phyloP scores from a whole-genome alignment of 768 basidiomycete genomes.

The Lentinula guzmanii region DNA sequence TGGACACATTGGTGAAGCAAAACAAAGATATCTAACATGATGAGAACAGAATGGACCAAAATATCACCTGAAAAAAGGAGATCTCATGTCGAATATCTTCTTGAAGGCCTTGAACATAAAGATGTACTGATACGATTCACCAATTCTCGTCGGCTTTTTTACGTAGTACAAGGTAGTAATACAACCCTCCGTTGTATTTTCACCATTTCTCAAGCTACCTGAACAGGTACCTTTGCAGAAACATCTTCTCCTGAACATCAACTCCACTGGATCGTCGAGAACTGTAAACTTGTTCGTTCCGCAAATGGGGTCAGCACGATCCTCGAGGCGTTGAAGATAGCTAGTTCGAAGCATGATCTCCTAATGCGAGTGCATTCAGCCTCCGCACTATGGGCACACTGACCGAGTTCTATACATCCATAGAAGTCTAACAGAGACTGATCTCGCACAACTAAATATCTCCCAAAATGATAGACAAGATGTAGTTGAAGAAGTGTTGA shows the following conservation, averaged over 20 bases:
- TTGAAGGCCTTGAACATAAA: slow-evolving; percentile 85
- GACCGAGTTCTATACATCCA: neutral
- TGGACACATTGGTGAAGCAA: neutral
- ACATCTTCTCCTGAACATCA: slow-evolving; percentile 92
- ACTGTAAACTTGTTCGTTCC: slow-evolving; percentile 78
- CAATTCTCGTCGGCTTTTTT: slow-evolving; percentile 82
- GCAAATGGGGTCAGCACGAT: slow-evolving; percentile 82
- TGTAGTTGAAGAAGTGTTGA: slow-evolving; percentile 83
- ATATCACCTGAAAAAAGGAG: slow-evolving; percentile 55
- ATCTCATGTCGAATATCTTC: slow-evolving; percentile 69
- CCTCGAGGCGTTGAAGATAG: slow-evolving; percentile 86
- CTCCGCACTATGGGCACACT: neutral
- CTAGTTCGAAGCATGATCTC: slow-evolving; percentile 80
- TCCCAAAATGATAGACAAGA: slow-evolving; percentile 67
- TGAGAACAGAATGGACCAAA: slow-evolving; percentile 71
- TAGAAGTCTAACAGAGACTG: slow-evolving; percentile 72
- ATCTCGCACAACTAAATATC: slow-evolving; percentile 67
- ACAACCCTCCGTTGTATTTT: slow-evolving; percentile 1
- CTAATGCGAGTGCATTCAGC: slow-evolving; percentile 46
- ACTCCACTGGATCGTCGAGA: slow-evolving; percentile 92
- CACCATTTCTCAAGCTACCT: slow-evolving; percentile 1
- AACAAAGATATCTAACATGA: neutral
- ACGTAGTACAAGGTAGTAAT: slow-evolving; percentile 81
- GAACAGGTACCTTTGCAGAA: slow-evolving; percentile 81
- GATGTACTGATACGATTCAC: slow-evolving; percentile 81